These are phyloP conservation scores for Blumeria hordei DNA, from an alignment of 2,329 filamentous ascomycete genomes.

Conservation along the genomic window DNA sequence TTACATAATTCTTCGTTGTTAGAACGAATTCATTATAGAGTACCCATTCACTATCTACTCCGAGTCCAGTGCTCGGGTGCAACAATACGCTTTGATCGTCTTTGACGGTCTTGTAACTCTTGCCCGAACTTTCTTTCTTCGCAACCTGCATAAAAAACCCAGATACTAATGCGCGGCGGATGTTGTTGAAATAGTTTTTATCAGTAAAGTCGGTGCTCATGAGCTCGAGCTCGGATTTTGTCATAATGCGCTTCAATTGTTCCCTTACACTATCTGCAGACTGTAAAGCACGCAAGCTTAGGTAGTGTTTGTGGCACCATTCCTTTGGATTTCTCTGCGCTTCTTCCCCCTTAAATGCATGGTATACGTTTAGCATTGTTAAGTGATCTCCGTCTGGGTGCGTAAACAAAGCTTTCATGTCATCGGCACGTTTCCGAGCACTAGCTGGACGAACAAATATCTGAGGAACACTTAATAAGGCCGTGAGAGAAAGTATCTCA, in stretches of 20 bases:
- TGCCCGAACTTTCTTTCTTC: constrained; percentile 70
- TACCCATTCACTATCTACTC: constrained; percentile 83
- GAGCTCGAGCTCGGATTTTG: constrained; percentile 66
- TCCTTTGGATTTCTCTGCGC: constrained; percentile 52
- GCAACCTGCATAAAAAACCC: constrained; percentile 99
- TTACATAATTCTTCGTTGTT: constrained; percentile 93
- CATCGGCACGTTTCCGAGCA: constrained; percentile 74
- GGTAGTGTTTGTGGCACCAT: constrained; percentile 95
- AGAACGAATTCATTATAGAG: constrained; percentile 97
- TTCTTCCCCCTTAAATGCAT: constrained; percentile 67
- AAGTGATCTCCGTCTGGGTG: constrained; percentile 89
- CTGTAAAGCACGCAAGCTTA: constrained; percentile 67
- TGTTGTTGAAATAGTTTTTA: constrained; percentile 97
- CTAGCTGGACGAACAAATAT: constrained; percentile 73
- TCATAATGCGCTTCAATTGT: constrained; percentile 92
- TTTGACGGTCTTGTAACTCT: constrained; percentile 88
- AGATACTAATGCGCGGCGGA: constrained; percentile 69
- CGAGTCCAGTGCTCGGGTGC: constrained; percentile 77
- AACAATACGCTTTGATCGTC: constrained; percentile 85
- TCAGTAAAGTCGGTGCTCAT: constrained; percentile 76
- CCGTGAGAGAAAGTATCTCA: constrained; percentile 86
- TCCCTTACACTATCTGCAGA: constrained; percentile 84
- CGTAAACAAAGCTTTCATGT: constrained; percentile 88
- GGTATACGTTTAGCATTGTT: constrained; percentile 91
- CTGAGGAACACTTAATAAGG: constrained; percentile 81